Evolutionary conservation across 768 basidiomycete genomes (phyloP), one percentile per base, ranked within the genome.

Genomic region (Boletales sp.): DNA sequence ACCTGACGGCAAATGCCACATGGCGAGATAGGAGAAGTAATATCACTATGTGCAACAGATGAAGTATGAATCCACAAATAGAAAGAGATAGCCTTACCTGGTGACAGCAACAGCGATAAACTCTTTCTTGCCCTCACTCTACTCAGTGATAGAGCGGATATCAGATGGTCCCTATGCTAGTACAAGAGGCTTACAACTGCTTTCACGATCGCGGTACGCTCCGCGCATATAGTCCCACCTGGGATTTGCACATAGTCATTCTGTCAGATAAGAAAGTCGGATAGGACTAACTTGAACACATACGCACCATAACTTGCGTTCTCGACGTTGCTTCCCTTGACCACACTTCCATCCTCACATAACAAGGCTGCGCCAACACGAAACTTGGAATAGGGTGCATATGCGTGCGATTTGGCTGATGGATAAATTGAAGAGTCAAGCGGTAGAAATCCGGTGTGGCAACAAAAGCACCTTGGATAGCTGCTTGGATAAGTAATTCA

Each of bases 1-100:
- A 97, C 79, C 65, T 97, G 94, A 8, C 95, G 86, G 59, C 94
- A 99, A 41, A 94, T 83, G 2, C 95, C 95, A 66, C 97, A 98
- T 0, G 95, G 95, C 2, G 93, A 87, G 41, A 88, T 72, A 0
- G 84, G 64, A 0, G 74, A 63, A 0, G 77, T 58, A 3, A 97
- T 81, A 55, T 97, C 87, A 13, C 91, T 94, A 30, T 1, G 1
- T 4, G 27, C 8, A 18, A 5, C 21, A 17, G 4, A 29, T 15
- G 19, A 15, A 18, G 6, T 7, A 18, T 18, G 19, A 40, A 14
- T 37, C 24, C 15, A 8, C 2, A 17, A 18, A 18, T 17, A 8
- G 21, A 18, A n/a, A n/a, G 14, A 19, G 14, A 15, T 4, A 17
- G 6, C 74, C 82, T 52, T 50, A 92, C 92, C 82, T 82, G 12